Conservation (phyloP, 2,329 filamentous ascomycete genomes). For the Tolypocladium ophioglossoides region DNA sequence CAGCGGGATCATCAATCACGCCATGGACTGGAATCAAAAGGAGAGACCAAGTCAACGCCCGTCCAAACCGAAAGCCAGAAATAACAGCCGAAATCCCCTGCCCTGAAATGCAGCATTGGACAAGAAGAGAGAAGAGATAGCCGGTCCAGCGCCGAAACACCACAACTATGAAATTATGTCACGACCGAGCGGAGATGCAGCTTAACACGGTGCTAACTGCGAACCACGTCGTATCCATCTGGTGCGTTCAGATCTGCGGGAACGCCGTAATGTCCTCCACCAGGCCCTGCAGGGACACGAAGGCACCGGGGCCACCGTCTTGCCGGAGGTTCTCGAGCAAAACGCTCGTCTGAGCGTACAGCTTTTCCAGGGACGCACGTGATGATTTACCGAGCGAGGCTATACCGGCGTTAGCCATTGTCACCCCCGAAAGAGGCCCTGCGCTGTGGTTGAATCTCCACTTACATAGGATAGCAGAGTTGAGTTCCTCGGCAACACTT, state of each 20-base stretch:
- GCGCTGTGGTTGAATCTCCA: conserved; percentile 8
- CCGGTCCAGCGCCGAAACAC: conserved; percentile 2
- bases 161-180: background rate
- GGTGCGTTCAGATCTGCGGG: conserved; percentile 18
- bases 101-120: background rate
- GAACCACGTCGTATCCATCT: background rate
- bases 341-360: conserved; percentile 79
- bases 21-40: background rate
- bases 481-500: conserved; percentile 83
- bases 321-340: conserved; percentile 74
- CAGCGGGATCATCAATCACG: background rate
- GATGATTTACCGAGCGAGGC: conserved; percentile 87
- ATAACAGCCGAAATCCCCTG: background rate
- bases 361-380: conserved; percentile 69
- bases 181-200: background rate
- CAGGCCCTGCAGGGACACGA: conserved; percentile 54
- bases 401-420: conserved; percentile 25
- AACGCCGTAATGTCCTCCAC: conserved; percentile 34
- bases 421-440: background rate
- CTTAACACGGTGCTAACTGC: no score
- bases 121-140: background rate
- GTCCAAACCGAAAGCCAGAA: background rate
- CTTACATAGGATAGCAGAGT: conserved; percentile 83
- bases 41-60: background rate
- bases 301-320: conserved; percentile 70